These are phyloP conservation scores for Tylopilus balloui DNA, from an alignment of 768 basidiomycete genomes.

Conservation along the genomic window DNA sequence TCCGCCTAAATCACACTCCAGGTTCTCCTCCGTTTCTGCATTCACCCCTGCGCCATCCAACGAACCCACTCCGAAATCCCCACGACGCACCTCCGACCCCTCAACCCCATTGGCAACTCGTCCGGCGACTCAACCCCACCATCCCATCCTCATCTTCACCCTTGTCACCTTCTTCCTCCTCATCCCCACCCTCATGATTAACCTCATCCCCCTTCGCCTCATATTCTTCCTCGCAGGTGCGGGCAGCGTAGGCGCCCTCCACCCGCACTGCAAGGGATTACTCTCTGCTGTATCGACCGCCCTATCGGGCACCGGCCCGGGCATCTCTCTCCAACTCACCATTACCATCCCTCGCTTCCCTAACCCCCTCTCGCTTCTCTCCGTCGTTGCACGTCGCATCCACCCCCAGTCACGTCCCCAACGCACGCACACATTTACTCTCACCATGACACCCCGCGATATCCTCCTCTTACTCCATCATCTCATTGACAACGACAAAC, in stretches of 20 bases:
- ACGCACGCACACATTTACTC: constrained; percentile 6
- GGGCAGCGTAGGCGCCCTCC: constrained; percentile 12
- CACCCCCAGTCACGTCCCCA: neutral
- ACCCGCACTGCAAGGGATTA: constrained; percentile 3
- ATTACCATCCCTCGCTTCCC: constrained; percentile 7
- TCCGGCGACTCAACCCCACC: constrained; percentile 19
- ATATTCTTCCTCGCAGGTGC: constrained; percentile 35
- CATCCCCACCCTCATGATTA: constrained; percentile 36
- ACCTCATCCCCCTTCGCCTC: constrained; percentile 45
- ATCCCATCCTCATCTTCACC: constrained; percentile 33
- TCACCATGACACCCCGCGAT: constrained; percentile 21
- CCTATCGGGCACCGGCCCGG: constrained; percentile 13
- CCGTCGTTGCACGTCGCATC: neutral
- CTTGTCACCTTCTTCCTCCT: constrained; percentile 42
- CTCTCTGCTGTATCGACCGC: constrained; percentile 4
- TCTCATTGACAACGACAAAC: constrained; percentile 58
- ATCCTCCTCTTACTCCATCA: constrained; percentile 31
- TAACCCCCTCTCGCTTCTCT: neutral
- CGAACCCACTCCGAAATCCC: constrained; percentile 17
- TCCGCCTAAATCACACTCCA: constrained; percentile 40
- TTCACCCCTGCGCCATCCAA: neutral
- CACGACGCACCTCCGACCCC: neutral
- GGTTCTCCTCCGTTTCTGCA: constrained; percentile 26
- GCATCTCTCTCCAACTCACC: constrained; percentile 16
- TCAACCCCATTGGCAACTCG: neutral